Percentiles rank a stretch among this genome's conserved stretches.
phyloP scores from a whole-genome alignment of 306 rosid species.

The Acacia confusa region DNA sequence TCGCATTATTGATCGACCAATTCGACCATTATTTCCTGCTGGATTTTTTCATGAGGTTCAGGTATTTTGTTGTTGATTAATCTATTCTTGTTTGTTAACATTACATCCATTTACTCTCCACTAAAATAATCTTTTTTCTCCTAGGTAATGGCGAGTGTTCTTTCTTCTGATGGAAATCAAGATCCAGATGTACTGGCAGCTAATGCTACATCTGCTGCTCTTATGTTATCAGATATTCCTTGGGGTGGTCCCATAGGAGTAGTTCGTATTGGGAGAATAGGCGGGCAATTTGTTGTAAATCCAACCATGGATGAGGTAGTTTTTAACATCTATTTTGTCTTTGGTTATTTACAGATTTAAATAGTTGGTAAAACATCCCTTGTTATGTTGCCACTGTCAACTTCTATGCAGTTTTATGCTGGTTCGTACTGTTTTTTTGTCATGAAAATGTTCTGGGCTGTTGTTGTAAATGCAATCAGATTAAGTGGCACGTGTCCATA shows the following conservation, averaged over 20 bases:
- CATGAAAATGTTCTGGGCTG: background rate
- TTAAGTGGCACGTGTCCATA: background rate
- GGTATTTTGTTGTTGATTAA: slow-evolving; percentile 45
- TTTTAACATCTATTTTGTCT: slow-evolving; percentile 13
- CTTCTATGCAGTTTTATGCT: background rate
- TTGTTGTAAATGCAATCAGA: background rate
- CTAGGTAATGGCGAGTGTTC: slow-evolving; percentile 88
- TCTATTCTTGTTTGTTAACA: background rate
- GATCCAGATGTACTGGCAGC: slow-evolving; percentile 95
- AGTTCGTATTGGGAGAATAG: slow-evolving; percentile 84
- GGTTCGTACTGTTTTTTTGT: background rate
- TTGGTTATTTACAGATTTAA: background rate
- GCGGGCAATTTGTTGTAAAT: slow-evolving; percentile 75
- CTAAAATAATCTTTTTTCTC: background rate
- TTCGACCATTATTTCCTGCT: slow-evolving; percentile 83
- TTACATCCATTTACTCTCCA: background rate
- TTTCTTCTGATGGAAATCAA: slow-evolving; percentile 86
- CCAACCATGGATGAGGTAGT: slow-evolving; percentile 93
- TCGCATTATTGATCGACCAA: slow-evolving; percentile 85
- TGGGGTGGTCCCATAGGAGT: slow-evolving; percentile 98
- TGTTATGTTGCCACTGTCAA: background rate
- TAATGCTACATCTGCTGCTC: slow-evolving; percentile 91
- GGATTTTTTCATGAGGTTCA: slow-evolving; percentile 98
- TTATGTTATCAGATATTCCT: slow-evolving; percentile 95
- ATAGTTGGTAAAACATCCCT: background rate